Evolutionary conservation across 139 green algal species (phyloP), one percentile per base, ranked within the genome.

Genomic region (Eudorina sp.): DNA sequence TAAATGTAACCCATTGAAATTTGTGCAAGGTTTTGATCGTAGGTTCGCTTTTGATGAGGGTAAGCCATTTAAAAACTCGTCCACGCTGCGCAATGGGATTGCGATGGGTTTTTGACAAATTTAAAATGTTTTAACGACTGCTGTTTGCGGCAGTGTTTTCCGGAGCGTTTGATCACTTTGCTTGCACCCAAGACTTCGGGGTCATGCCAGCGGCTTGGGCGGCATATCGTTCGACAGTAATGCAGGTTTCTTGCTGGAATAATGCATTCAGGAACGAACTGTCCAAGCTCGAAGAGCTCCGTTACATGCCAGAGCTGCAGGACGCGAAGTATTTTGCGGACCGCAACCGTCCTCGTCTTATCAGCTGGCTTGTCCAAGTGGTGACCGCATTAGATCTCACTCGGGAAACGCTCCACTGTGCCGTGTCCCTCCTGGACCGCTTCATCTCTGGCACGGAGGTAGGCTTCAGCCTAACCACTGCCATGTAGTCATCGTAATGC

Each of bases 281-380:
- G 6, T 14, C 13, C 7, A 48, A 34, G 31, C 64, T 66, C 27
- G 8, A 68, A 1, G 60, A 60, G 16, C 31, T 87, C 2, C 31
- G 34, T 16, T 78, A 53, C 38, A n/a, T 68, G 11, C 62, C 81
- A 0, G 31, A 53, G 3, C 43, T 16, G 9, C 64, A 41, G 7
- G 62, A 78, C 25, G 64, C 81, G 11, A 0, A 8, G 34, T 25
- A 14, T n/a, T 87, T 87, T 18, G 43, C 43, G 3, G 11, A 21
- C 5, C 2, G 3, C 13, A 46, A 78, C 64, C 34, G 81, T 34
- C 66, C 81, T 45, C 81, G 66, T 4, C 16, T 78, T 21, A 31
- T 87, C 2, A 68, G 62, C 62, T 87, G 81, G 81, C 25, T 87
- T 1, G 62, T 87, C 0, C 58, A 87, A 45, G 81, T 87, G 34